Base-by-base conservation (phyloP, 2,329 filamentous ascomycete species). In the Colletotrichum aenigma region DNA sequence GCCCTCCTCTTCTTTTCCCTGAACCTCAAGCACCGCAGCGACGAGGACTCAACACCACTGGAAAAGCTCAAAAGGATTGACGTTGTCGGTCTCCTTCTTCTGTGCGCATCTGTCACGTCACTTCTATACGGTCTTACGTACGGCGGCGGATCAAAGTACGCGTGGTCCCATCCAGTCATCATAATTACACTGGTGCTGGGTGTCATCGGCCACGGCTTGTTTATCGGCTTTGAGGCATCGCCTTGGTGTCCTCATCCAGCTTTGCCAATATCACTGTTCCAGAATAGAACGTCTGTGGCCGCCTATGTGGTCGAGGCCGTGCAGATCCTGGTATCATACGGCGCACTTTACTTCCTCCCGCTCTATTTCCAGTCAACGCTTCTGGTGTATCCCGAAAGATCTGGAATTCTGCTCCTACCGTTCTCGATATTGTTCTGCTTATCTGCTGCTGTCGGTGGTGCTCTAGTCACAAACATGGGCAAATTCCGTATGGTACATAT, bases 271-370 rank as follows among this genome's bases (percentile, higher is more conserved):
- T 80, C 81, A 6, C 81, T 90, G 5, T 89, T 90, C 78, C 78
- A 79, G 4, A 89, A 88, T 73, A 81, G 85, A 8, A 89, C 87
- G 34, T 96, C 94, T 81, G 81, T 93, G 30, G 91, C 93, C 9
- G 88, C 91, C 3, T 91, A 96, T 16, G 84, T 86, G 4, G 87
- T 94, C 55, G 93, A 92, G 78, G 95, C 95, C 84, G 89, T 91
- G 76, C 95, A 98, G 82, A 93, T 93, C 64, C 90, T 93, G 78
- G 92, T 94, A 6, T 89, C 87, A 6, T 83, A 82, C 70, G 86
- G 85, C 82, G 77, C 81, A 2, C 79, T 83, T 60, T 86, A 84
- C 78, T 88, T 88, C 74, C 65, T 88, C 2, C 86, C 87, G 0
- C 73, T 89, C 3, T 89, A 88, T 77, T 89, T 89, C 77, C 86